Evolutionary conservation across 768 basidiomycete genomes (phyloP).

Genomic region (Termitomyces bulborhizus): DNA sequence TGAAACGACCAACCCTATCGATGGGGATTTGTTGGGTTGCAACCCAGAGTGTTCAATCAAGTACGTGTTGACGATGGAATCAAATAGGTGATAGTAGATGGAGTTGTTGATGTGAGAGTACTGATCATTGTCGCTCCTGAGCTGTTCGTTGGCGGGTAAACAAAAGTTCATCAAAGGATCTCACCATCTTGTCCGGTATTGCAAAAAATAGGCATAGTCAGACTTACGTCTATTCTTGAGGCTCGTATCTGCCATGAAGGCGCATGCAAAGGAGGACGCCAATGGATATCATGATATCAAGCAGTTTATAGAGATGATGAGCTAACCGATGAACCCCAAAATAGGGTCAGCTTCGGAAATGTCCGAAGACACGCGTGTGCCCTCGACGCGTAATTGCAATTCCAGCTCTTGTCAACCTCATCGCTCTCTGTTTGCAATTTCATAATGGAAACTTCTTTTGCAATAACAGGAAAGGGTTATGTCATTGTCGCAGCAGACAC

Average conservation of each 20-base stretch:
- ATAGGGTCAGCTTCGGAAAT: conserved; percentile 18
- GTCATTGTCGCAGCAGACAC: conserved; percentile 91
- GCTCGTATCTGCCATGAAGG: conserved; percentile 8
- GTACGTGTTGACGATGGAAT: conserved; percentile 77
- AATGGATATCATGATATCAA: background rate
- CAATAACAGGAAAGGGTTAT: conserved; percentile 88
- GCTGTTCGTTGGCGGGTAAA: background rate
- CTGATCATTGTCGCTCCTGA: conserved; percentile 84
- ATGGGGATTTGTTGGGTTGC: conserved; percentile 40
- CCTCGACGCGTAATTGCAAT: conserved; percentile 18
- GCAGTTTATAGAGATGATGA: background rate
- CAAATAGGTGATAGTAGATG: conserved; percentile 76
- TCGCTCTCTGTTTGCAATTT: conserved; percentile 1
- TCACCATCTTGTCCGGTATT: conserved; percentile 69
- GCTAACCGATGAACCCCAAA: conserved; percentile 3
- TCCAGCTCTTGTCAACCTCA: background rate
- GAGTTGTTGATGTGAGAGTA: conserved; percentile 81
- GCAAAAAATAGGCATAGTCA: conserved; percentile 55
- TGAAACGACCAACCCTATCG: conserved; percentile 74
- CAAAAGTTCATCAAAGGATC: conserved; percentile 9
- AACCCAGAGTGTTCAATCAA: conserved; percentile 60
- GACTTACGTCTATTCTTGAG: conserved; percentile 35
- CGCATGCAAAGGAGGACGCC: background rate
- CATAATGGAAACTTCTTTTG: conserved; percentile 87
- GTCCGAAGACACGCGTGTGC: conserved; percentile 14